phyloP scores from a whole-genome alignment of 2,329 filamentous ascomycete genomes.

The Emmonsiellopsis sp. region DNA sequence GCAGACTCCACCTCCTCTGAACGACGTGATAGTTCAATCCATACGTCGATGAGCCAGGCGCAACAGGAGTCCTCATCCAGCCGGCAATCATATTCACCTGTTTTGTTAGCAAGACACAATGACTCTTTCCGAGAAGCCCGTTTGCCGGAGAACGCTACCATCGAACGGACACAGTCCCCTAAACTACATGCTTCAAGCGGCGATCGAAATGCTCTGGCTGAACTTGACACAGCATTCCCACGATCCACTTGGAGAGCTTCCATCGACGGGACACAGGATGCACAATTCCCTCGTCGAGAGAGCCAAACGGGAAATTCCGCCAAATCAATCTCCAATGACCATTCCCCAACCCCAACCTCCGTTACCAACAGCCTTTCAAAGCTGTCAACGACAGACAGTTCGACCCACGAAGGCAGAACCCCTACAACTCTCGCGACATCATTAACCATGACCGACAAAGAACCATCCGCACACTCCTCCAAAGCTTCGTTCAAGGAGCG shows the following conservation, averaged over 20 bases:
- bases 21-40: slow-evolving; percentile 22
- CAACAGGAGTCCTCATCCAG: slow-evolving; percentile 22
- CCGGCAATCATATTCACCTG: slow-evolving; percentile 25
- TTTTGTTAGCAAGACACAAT: slow-evolving; percentile 22
- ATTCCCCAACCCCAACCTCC: slow-evolving; percentile 18
- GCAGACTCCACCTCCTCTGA: slow-evolving; percentile 21
- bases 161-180: slow-evolving; percentile 11
- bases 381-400: slow-evolving; percentile 19
- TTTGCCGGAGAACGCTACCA: slow-evolving; percentile 15
- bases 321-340: slow-evolving; percentile 21
- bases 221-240: slow-evolving; percentile 20
- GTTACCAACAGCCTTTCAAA: slow-evolving; percentile 23
- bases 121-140: slow-evolving; percentile 20
- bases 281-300: slow-evolving; percentile 23
- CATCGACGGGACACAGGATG: slow-evolving; percentile 20
- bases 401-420: slow-evolving; percentile 21
- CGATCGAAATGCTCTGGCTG: slow-evolving; percentile 21
- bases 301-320: slow-evolving; percentile 23
- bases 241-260: slow-evolving; percentile 12
- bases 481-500: slow-evolving; percentile 19
- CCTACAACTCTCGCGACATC: slow-evolving; percentile 21
- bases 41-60: slow-evolving; percentile 21
- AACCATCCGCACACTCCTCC: slow-evolving; percentile 19
- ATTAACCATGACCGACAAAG: slow-evolving; percentile 23
- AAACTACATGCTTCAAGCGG: slow-evolving; percentile 7